phyloP scores from a whole-genome alignment of 2,329 filamentous ascomycete genomes.

The Diplodia corticola region DNA sequence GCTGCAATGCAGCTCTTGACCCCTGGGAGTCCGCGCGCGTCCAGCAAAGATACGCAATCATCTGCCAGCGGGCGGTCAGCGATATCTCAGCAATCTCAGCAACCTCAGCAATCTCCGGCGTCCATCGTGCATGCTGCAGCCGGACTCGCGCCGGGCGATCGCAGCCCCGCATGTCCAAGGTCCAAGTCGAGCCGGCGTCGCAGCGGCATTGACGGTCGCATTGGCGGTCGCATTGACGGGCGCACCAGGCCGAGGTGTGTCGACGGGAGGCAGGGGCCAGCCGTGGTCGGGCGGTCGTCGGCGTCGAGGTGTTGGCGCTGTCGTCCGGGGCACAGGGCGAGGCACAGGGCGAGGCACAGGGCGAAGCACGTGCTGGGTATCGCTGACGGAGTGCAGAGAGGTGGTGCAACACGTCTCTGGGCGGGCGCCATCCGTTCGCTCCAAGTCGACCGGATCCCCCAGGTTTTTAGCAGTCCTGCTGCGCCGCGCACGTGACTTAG shows the following conservation, averaged over 20 bases:
- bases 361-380: background rate
- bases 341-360: background rate
- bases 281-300: background rate
- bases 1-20: background rate
- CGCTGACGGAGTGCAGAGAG: background rate
- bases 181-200: background rate
- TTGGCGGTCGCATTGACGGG: background rate
- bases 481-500: background rate
- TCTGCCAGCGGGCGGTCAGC: background rate
- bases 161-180: background rate
- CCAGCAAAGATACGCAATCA: no score
- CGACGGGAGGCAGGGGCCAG: background rate
- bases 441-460: background rate
- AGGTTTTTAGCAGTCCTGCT: background rate
- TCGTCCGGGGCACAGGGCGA: background rate
- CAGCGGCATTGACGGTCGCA: background rate
- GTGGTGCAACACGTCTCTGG: background rate
- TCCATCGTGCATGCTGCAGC: no score
- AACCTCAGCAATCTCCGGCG: no score
- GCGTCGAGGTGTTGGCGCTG: background rate
- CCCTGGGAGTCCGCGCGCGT: background rate
- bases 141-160: background rate
- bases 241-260: background rate
- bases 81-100: background rate
- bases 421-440: background rate